Conservation (phyloP, 495 filamentous ascomycete genomes). For the Hypoxylon intermedium region DNA sequence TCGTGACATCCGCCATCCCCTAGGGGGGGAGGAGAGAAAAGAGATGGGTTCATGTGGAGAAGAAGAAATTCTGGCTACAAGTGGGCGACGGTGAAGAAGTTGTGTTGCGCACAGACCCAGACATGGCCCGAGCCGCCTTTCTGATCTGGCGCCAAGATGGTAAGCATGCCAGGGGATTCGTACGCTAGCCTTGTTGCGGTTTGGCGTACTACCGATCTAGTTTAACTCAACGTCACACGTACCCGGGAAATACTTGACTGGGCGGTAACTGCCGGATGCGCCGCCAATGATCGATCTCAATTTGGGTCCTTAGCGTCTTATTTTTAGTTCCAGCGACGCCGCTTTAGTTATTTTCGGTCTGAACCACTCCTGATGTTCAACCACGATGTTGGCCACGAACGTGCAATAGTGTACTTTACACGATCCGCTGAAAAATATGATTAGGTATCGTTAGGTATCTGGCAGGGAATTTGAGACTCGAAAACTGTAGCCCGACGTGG, state of each 20-base stretch:
- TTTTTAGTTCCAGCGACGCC: slow-evolving; percentile 26
- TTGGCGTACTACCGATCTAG: slow-evolving; percentile 35
- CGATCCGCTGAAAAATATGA: slow-evolving; percentile 15
- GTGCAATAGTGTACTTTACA: slow-evolving; percentile 7
- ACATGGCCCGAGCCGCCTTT: slow-evolving; percentile 21
- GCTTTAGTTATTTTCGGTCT: slow-evolving; percentile 26
- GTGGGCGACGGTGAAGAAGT: slow-evolving; percentile 41
- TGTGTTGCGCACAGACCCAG: slow-evolving; percentile 15
- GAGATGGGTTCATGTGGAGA: slow-evolving; percentile 14
- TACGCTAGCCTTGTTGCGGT: slow-evolving; percentile 1
- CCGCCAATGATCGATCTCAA: slow-evolving; percentile 27
- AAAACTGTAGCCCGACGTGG: not conserved
- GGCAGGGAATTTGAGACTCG: slow-evolving; percentile 3
- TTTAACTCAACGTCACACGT: slow-evolving; percentile 42
- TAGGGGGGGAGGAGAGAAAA: not conserved
- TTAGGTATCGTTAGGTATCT: slow-evolving; percentile 12
- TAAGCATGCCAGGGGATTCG: slow-evolving; percentile 25
- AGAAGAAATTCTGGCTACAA: slow-evolving; percentile 15
- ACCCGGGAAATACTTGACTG: slow-evolving; percentile 24
- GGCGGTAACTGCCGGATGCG: slow-evolving; percentile 37
- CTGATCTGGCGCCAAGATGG: slow-evolving; percentile 36
- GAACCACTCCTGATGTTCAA: not conserved
- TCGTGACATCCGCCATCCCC: slow-evolving; percentile 25
- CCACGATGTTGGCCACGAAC: slow-evolving; percentile 28
- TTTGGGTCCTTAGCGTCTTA: slow-evolving; percentile 17